These are phyloP conservation scores for Comarum palustre DNA, from an alignment of 306 rosid species.

Conservation along the genomic window DNA sequence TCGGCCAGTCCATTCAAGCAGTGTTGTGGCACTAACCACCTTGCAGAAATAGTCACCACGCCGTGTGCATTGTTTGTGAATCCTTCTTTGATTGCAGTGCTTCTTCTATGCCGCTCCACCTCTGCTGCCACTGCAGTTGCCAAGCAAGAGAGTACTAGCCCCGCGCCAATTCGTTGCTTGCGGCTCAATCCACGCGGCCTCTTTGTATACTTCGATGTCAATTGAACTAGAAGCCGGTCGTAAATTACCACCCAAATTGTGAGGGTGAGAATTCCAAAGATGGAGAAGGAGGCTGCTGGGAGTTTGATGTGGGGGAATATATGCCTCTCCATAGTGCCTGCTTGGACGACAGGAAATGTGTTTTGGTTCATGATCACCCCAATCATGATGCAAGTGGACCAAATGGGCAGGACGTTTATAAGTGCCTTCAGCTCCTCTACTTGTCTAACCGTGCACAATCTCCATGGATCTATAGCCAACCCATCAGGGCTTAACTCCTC, in stretches of 20 bases:
- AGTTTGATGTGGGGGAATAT: conserved; percentile 46
- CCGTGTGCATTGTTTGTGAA: conserved; percentile 22
- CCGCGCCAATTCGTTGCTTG: conserved; percentile 57
- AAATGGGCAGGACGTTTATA: conserved; percentile 55
- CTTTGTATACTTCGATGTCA: conserved; percentile 36
- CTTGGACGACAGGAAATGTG: conserved; percentile 61
- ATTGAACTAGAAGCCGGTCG: conserved; percentile 47
- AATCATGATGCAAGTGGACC: conserved; percentile 54
- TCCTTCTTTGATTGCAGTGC: conserved; percentile 45
- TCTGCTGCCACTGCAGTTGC: conserved; percentile 41
- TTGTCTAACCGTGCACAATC: conserved; percentile 61
- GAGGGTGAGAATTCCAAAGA: conserved; percentile 41
- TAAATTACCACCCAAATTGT: conserved; percentile 46
- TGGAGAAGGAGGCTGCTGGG: conserved; percentile 60
- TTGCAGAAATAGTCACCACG: conserved; percentile 51
- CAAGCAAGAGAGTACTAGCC: conserved; percentile 41
- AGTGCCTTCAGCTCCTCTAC: conserved; percentile 68
- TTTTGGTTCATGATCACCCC: conserved; percentile 41
- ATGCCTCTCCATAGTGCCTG: conserved; percentile 57
- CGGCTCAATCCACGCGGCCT: conserved; percentile 24
- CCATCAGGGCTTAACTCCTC: conserved; percentile 39
- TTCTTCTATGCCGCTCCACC: conserved; percentile 52
- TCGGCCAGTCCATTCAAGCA: conserved; percentile 65
- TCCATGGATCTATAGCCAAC: conserved; percentile 52
- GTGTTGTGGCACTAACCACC: conserved; percentile 73